Conservation (phyloP, 352 stramenopile species). For the Phytopythium mirpurense region DNA sequence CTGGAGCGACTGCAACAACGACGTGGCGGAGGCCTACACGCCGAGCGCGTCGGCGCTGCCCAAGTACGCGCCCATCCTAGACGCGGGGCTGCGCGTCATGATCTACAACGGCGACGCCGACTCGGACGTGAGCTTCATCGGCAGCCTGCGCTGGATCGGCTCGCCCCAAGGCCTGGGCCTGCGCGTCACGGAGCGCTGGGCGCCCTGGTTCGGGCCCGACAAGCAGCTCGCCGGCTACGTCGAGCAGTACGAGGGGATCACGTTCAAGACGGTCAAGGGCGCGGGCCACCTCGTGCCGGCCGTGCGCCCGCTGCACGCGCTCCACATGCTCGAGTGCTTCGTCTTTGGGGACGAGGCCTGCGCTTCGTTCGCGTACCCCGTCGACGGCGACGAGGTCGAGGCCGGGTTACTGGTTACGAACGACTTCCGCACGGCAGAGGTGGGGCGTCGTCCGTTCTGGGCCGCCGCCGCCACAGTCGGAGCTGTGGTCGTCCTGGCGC, state of each 20-base stretch:
- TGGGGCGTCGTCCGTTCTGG: no score
- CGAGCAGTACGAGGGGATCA: constrained; percentile 81
- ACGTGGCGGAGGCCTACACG: constrained; percentile 37
- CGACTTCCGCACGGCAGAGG: no score
- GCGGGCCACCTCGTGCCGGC: constrained; percentile 88
- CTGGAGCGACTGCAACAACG: constrained; percentile 55
- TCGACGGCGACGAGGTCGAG: constrained; percentile 21
- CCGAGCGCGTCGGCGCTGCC: constrained; percentile 46
- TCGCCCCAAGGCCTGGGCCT: constrained; percentile 54
- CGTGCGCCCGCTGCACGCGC: constrained; percentile 60
- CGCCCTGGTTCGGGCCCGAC: constrained; percentile 71
- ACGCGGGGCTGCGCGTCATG: constrained; percentile 38
- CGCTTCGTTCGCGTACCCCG: constrained; percentile 43
- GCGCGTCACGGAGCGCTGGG: constrained; percentile 53
- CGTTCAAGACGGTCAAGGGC: constrained; percentile 91
- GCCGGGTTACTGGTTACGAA: constrained; percentile 1
- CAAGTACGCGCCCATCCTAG: constrained; percentile 65
- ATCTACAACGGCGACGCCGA: constrained; percentile 80
- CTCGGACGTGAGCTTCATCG: constrained; percentile 81
- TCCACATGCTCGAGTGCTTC: constrained; percentile 84
- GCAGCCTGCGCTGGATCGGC: constrained; percentile 84
- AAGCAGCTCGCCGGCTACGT: constrained; percentile 86
- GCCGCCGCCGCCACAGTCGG: no score
- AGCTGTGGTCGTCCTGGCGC: neutral
- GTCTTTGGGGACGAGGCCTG: constrained; percentile 56